phyloP scores from a whole-genome alignment of 371 early-diverging fungal genomes.

The Mucor irregularis region DNA sequence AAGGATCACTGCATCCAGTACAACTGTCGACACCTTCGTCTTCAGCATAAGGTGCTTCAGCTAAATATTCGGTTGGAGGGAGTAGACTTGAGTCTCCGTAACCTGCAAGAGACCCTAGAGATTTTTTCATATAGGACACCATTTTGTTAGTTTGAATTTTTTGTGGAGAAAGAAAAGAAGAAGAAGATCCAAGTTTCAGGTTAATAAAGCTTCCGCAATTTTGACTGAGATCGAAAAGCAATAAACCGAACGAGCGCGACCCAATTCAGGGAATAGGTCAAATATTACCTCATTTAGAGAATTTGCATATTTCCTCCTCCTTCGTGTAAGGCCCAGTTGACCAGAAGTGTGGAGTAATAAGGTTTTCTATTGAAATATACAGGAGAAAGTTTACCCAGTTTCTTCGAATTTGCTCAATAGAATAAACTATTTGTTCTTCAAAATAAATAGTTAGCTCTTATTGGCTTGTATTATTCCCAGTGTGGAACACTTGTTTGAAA shows the following conservation, averaged over 20 bases:
- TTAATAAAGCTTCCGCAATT: not conserved
- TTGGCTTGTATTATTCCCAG: too few relatives aligned
- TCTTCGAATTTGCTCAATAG: too few relatives aligned
- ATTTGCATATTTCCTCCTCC: too few relatives aligned
- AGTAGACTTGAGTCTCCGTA: conserved; percentile 11
- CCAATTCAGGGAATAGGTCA: not conserved
- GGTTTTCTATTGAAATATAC: too few relatives aligned
- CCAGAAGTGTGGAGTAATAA: too few relatives aligned
- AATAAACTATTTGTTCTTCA: too few relatives aligned
- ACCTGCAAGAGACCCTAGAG: conserved; percentile 8
- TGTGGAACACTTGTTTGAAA: too few relatives aligned
- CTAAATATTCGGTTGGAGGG: conserved; percentile 19
- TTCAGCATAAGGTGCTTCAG: not conserved
- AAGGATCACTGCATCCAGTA: conserved; percentile 43
- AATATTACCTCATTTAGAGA: not conserved
- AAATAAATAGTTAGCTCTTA: too few relatives aligned
- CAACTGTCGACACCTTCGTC: conserved; percentile 24
- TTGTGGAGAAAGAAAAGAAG: not conserved
- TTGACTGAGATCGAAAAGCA: not conserved
- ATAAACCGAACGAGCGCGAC: not conserved
- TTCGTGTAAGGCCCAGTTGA: too few relatives aligned
- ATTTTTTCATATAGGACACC: conserved; percentile 22
- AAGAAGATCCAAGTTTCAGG: not conserved
- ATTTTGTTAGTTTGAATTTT: not conserved
- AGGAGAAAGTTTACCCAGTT: too few relatives aligned